phyloP scores from a whole-genome alignment of 164 flowering plant genomes.

The Santalum album region DNA sequence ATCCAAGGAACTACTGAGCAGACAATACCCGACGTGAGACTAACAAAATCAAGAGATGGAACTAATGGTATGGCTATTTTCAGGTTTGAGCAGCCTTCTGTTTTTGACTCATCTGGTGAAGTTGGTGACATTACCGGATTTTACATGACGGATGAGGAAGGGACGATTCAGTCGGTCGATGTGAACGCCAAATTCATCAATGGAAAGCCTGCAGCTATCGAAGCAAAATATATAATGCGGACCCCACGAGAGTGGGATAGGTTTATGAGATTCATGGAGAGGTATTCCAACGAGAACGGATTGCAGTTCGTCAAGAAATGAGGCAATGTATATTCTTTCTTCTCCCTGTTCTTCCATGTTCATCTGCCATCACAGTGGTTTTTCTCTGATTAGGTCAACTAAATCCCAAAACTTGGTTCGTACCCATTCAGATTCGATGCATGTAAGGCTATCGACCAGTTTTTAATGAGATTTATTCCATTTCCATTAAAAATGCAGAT shows the following conservation, averaged over 20 bases:
- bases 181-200: slow-evolving; percentile 84
- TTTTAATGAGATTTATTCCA: no score
- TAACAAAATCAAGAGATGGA: slow-evolving; percentile 90
- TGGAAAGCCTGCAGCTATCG: slow-evolving; percentile 83
- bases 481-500: no score
- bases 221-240: slow-evolving; percentile 89
- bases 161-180: slow-evolving; percentile 74
- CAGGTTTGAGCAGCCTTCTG: slow-evolving; percentile 78
- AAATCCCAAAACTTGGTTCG: slow-evolving; percentile 11
- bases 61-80: slow-evolving; percentile 90
- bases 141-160: slow-evolving; percentile 98
- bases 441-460: no score
- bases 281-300: slow-evolving; percentile 80
- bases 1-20: slow-evolving; percentile 89
- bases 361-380: slow-evolving; percentile 4
- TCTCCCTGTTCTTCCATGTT: slow-evolving; percentile 8
- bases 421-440: slow-evolving; percentile 8
- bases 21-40: slow-evolving; percentile 79
- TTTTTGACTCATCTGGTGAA: slow-evolving; percentile 79
- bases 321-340: slow-evolving; percentile 24
- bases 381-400: slow-evolving; percentile 13
- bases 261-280: slow-evolving; percentile 99
- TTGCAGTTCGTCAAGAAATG: slow-evolving; percentile 84
- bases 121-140: slow-evolving; percentile 94
- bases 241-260: slow-evolving; percentile 86